Conservation (phyloP, 2,329 filamentous ascomycete species). For the Raffaelea deltoideospora region DNA sequence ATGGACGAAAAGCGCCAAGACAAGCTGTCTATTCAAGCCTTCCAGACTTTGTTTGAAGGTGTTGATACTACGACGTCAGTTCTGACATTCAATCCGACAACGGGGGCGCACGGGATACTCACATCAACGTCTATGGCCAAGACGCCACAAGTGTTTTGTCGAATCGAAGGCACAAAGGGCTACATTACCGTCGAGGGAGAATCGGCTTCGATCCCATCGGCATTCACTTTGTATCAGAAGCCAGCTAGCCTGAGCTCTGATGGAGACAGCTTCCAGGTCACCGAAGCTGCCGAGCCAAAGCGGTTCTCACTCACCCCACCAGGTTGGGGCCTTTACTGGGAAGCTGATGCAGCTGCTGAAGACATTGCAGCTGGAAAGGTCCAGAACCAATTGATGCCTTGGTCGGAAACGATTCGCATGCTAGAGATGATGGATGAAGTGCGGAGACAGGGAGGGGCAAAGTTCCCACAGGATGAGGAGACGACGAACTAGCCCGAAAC, state of each 20-base stretch:
- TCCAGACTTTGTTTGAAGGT: conserved; percentile 19
- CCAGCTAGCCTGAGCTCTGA: too few species aligned
- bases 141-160: conserved; percentile 15
- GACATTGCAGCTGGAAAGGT: conserved; percentile 22
- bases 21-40: conserved; percentile 19
- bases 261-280: conserved; percentile 11
- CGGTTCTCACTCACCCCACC: conserved; percentile 21
- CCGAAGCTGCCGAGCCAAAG: conserved; percentile 8
- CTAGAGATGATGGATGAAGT: conserved; percentile 32
- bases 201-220: conserved; percentile 16
- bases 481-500: too few species aligned
- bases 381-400: conserved; percentile 27
- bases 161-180: conserved; percentile 25
- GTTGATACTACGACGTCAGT: conserved; percentile 21
- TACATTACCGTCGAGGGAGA: conserved; percentile 21
- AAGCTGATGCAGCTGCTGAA: conserved; percentile 26
- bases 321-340: conserved; percentile 25
- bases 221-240: conserved; percentile 20
- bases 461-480: conserved; percentile 17
- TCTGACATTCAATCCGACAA: conserved; percentile 21
- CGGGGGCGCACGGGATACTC: conserved; percentile 23
- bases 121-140: conserved; percentile 20
- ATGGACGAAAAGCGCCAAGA: conserved; percentile 16
- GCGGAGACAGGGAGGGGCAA: conserved; percentile 17
- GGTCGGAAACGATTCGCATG: conserved; percentile 27